Evolutionary conservation across 768 basidiomycete genomes (phyloP), one percentile per base, ranked within the genome.

Genomic region (Mycena haematopus): DNA sequence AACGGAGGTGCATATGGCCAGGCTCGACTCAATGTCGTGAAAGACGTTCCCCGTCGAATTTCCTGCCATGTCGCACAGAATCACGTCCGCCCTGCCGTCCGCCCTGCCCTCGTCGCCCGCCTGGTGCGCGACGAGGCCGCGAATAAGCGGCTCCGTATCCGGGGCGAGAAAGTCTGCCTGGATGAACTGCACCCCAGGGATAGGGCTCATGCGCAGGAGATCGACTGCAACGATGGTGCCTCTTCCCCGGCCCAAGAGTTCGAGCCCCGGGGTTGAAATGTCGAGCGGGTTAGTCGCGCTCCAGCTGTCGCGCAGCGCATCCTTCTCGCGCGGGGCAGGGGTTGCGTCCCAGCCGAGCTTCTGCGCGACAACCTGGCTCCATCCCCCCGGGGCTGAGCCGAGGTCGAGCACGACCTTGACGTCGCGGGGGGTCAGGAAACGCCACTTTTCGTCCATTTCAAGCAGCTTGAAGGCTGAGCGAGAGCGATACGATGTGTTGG

Each of bases 391-490:
- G 0, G 95, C 93, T 0, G 92, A 92, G 17, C 96, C 96, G 22
- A 97, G 84, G 74, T 97, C 96, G 1, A 96, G 86, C 0, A 96
- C 86, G 19, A 83, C 79, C 1, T 73, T 79, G 6, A 90, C 84
- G 56, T 89, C 81, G 25, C 75, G 73, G 47, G 80, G 75, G 19
- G 73, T 71, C 45, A 89, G 76, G 65, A 93, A 86, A 2, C 77
- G 62, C 13, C 81, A 86, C 38, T 80, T 77, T 0, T 81, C 74
- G 70, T 92, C 80, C 52, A 99, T 83, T 68, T 95, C 91, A 61
- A 95, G 74, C 17, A 98, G 86, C 77, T 98, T 98, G 81, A 92
- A 96, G 4, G 95, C 94, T 14, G 94, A 91, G 50, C 96, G 87
- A 0, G 96, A 89, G 25, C 95, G 89, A 74, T 87, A 96, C 13